These are phyloP conservation scores for Gossypium gossypioides DNA, from an alignment of 441 rosid genomes.

Conservation along the genomic window DNA sequence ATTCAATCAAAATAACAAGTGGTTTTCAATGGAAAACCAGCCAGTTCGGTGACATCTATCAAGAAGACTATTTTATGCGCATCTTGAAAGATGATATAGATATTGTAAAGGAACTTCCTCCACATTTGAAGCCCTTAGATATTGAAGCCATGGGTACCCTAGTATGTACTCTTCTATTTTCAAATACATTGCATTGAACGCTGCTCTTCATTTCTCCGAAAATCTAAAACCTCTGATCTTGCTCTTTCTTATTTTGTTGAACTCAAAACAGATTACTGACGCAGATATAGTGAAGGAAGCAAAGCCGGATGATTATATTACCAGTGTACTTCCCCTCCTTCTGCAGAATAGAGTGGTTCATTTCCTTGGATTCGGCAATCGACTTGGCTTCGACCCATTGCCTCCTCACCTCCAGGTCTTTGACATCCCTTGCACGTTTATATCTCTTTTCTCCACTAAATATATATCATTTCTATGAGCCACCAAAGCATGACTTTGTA, in stretches of 20 bases:
- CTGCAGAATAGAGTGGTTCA: constrained; percentile 56
- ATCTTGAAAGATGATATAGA: constrained; percentile 51
- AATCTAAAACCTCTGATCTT: not conserved
- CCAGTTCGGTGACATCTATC: constrained; percentile 81
- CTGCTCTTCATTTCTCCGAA: not conserved
- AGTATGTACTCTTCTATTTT: constrained; percentile 31
- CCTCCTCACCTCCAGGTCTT: constrained; percentile 72
- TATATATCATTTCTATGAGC: not conserved
- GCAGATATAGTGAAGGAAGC: constrained; percentile 82
- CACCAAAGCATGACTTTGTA: no score
- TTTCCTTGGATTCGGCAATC: constrained; percentile 81
- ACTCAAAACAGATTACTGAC: constrained; percentile 56
- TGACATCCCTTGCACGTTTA: not conserved
- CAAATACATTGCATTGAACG: not conserved
- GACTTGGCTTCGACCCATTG: constrained; percentile 82
- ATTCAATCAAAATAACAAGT: not conserved
- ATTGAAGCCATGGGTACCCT: constrained; percentile 58
- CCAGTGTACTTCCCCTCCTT: constrained; percentile 56
- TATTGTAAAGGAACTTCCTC: constrained; percentile 70
- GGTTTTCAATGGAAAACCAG: constrained; percentile 37
- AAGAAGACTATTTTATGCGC: constrained; percentile 54
- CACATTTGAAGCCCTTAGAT: constrained; percentile 43
- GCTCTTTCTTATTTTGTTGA: not conserved
- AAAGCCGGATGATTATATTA: constrained; percentile 53
- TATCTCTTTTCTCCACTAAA: not conserved